phyloP scores from a whole-genome alignment of 805 yeast species.

The Scheffersomyces spartinae region DNA sequence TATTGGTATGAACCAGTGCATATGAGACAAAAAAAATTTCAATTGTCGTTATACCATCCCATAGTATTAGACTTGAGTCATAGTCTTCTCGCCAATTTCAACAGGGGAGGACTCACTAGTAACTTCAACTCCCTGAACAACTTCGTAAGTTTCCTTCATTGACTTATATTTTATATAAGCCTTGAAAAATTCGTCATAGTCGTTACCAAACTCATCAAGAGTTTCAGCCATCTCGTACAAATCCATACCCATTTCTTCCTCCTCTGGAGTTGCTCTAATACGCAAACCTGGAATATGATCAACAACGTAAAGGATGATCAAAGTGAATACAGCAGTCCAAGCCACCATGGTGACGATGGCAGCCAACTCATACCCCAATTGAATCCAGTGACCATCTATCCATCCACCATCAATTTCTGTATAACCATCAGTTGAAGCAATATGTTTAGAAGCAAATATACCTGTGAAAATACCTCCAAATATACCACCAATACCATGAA shows the following conservation, averaged over 20 bases:
- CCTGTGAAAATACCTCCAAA: constrained; percentile 32
- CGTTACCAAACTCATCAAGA: constrained; percentile 21
- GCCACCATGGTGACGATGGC: constrained; percentile 28
- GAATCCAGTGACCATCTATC: constrained; percentile 34
- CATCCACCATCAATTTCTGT: constrained; percentile 36
- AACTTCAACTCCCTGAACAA: too few species aligned
- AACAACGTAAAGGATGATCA: constrained; percentile 31
- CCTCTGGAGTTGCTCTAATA: constrained; percentile 33
- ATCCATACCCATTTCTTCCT: constrained; percentile 42
- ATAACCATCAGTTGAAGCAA: constrained; percentile 32
- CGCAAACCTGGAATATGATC: constrained; percentile 41
- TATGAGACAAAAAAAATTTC: too few species aligned
- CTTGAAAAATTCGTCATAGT: too few species aligned
- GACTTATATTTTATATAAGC: too few species aligned
- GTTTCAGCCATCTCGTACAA: constrained; percentile 39
- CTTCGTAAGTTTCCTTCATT: too few species aligned
- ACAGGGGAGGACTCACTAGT: too few species aligned
- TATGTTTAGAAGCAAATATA: constrained; percentile 31
- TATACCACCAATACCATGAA: constrained; percentile 40
- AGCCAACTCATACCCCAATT: constrained; percentile 36
- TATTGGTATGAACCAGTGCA: too few species aligned
- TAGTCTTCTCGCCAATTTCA: too few species aligned
- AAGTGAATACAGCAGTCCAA: constrained; percentile 36
- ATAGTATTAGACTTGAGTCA: too few species aligned
- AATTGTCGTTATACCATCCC: too few species aligned